A percentile compares a stretch with the other conserved stretches of the same genome.
phyloP scores from a whole-genome alignment of 257 asterid species.

The Lithospermum erythrorhizon region DNA sequence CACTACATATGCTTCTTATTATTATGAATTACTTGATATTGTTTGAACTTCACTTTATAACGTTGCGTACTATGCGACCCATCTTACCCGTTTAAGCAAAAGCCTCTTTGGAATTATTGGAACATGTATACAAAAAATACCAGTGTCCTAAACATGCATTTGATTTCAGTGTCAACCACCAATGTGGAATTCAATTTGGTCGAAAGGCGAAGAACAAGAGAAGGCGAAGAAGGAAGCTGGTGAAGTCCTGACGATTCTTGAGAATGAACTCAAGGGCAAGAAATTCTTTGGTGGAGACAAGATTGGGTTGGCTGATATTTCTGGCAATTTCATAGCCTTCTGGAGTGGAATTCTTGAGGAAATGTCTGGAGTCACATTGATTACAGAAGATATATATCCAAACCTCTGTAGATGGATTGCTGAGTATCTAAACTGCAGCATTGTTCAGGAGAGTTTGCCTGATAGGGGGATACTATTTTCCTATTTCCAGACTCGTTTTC shows the following conservation, averaged over 20 bases:
- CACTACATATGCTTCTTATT: no score
- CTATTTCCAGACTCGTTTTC: background rate
- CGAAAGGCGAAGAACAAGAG: slow-evolving; percentile 32
- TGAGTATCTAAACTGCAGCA: slow-evolving; percentile 11
- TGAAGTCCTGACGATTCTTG: slow-evolving; percentile 22
- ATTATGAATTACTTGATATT: no score
- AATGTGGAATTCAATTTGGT: slow-evolving; percentile 19
- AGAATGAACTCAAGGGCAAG: slow-evolving; percentile 28
- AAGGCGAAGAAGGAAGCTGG: slow-evolving; percentile 35
- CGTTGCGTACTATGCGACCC: no score
- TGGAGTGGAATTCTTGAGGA: slow-evolving; percentile 24
- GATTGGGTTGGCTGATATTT: slow-evolving; percentile 32
- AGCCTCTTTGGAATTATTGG: no score
- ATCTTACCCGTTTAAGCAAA: no score
- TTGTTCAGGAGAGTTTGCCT: slow-evolving; percentile 34
- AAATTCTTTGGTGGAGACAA: slow-evolving; percentile 47
- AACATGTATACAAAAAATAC: no score
- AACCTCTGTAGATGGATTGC: slow-evolving; percentile 23
- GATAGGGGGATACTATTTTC: slow-evolving; percentile 14
- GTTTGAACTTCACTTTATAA: no score
- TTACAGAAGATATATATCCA: slow-evolving; percentile 32
- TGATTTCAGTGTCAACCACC: slow-evolving; percentile 15
- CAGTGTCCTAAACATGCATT: background rate
- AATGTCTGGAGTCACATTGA: slow-evolving; percentile 15
- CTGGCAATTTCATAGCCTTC: slow-evolving; percentile 20